phyloP scores from a whole-genome alignment of 192 early-diverging fungal species.

The Backusella tarrabulga region DNA sequence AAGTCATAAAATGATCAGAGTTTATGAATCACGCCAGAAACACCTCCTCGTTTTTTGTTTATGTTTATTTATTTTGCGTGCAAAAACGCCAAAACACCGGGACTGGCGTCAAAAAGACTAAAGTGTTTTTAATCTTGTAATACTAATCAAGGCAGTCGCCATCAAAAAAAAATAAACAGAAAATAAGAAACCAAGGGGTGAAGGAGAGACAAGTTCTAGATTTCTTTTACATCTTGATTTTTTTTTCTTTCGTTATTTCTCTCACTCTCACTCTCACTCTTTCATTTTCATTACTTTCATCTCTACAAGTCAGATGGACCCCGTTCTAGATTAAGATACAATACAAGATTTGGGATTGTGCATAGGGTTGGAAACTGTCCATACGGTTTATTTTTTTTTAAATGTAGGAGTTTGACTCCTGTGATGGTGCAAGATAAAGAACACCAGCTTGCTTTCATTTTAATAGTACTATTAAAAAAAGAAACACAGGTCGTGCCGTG shows the following conservation, averaged over 20 bases:
- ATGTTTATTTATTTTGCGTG: neutral
- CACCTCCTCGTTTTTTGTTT: neutral
- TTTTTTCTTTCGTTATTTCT: neutral
- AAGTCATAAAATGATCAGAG: conserved; percentile 1
- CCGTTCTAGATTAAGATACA: neutral
- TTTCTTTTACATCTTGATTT: neutral
- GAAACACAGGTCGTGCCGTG: neutral
- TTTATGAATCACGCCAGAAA: neutral
- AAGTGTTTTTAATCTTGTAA: neutral
- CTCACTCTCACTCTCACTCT: neutral
- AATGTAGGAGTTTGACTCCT: neutral
- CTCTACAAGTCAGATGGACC: neutral
- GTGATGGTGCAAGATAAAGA: neutral
- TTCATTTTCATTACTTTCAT: no score
- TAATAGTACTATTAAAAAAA: neutral
- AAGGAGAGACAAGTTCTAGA: neutral
- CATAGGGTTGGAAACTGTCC: neutral
- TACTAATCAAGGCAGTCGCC: neutral
- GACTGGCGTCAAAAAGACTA: conserved; percentile 2
- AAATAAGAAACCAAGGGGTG: neutral
- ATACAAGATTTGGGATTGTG: neutral
- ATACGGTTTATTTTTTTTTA: neutral
- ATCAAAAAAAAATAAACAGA: neutral
- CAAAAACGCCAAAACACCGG: neutral
- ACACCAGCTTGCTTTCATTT: neutral